Conservation (phyloP, 495 filamentous ascomycete genomes). For the Penicillium tannophilum region DNA sequence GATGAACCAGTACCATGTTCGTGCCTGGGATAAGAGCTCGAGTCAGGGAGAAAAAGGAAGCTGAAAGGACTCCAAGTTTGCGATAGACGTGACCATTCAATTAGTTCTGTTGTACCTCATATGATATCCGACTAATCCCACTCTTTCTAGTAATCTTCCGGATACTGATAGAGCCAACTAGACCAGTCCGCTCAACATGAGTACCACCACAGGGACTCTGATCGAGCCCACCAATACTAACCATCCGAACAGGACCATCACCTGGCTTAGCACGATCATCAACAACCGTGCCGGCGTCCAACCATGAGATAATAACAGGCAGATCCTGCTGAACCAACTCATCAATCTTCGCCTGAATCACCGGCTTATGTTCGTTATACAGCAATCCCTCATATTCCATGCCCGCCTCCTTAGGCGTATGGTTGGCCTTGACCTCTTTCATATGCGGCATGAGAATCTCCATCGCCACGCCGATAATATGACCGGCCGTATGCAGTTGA, state of each 20-base stretch:
- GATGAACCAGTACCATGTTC: too few relatives aligned
- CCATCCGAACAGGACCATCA: conserved; percentile 38
- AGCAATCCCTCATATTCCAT: conserved; percentile 64
- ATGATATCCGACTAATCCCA: conserved; percentile 58
- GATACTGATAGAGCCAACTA: conserved; percentile 56
- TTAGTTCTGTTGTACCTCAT: conserved; percentile 37
- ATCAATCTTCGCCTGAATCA: conserved; percentile 58
- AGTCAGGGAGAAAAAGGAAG: too few relatives aligned
- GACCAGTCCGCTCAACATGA: conserved; percentile 55
- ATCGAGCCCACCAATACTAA: conserved; percentile 60
- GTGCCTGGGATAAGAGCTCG: too few relatives aligned
- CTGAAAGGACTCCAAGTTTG: too few relatives aligned
- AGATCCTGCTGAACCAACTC: conserved; percentile 52
- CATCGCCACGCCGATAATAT: conserved; percentile 62
- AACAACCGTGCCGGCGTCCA: conserved; percentile 39
- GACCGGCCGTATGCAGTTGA: conserved; percentile 64
- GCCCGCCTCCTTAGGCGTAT: conserved; percentile 59
- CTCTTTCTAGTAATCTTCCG: conserved; percentile 63
- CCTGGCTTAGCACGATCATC: conserved; percentile 47
- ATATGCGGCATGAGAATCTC: conserved; percentile 52
- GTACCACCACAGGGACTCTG: conserved; percentile 67
- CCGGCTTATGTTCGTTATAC: conserved; percentile 57
- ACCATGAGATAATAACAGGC: conserved; percentile 57
- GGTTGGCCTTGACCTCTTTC: conserved; percentile 64
- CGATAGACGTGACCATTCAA: background rate